Conservation (phyloP, 306 rosid species). For the Potentilla sterilis region DNA sequence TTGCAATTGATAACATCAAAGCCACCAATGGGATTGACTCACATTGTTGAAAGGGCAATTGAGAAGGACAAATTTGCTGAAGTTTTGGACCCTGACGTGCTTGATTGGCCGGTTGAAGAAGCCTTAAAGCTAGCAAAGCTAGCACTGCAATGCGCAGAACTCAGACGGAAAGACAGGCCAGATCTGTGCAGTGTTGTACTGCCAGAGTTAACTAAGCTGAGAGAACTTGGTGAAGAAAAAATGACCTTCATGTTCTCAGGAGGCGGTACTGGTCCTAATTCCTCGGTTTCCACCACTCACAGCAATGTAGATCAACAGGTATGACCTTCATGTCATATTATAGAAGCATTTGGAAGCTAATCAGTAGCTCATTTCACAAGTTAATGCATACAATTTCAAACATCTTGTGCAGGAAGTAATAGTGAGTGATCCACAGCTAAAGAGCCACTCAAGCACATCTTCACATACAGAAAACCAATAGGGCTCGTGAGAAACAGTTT, state of each 20-base stretch:
- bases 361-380: not conserved
- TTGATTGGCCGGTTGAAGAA: slow-evolving; percentile 68
- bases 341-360: not conserved
- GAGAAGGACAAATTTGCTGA: slow-evolving; percentile 46
- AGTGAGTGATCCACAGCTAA: slow-evolving; percentile 40
- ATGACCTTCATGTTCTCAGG: slow-evolving; percentile 21
- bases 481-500: slow-evolving; percentile 5
- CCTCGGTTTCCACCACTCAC: slow-evolving; percentile 12
- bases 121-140: slow-evolving; percentile 54
- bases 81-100: slow-evolving; percentile 64
- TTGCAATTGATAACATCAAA: slow-evolving; percentile 70
- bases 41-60: slow-evolving; percentile 41
- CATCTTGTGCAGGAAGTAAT: slow-evolving; percentile 47
- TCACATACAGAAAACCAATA: slow-evolving; percentile 25
- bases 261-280: slow-evolving; percentile 13
- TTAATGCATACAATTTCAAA: not conserved
- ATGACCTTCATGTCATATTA: not conserved
- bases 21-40: slow-evolving; percentile 82
- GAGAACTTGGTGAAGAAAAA: slow-evolving; percentile 54
- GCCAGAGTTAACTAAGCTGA: slow-evolving; percentile 58
- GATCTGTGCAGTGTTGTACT: slow-evolving; percentile 55
- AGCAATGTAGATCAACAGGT: slow-evolving; percentile 46
- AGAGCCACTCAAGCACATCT: slow-evolving; percentile 39
- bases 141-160: slow-evolving; percentile 68
- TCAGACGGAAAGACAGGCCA: slow-evolving; percentile 88